phyloP scores from a whole-genome alignment of 1,139 yeast species.

The Sugiyamaella grinbergsii region DNA sequence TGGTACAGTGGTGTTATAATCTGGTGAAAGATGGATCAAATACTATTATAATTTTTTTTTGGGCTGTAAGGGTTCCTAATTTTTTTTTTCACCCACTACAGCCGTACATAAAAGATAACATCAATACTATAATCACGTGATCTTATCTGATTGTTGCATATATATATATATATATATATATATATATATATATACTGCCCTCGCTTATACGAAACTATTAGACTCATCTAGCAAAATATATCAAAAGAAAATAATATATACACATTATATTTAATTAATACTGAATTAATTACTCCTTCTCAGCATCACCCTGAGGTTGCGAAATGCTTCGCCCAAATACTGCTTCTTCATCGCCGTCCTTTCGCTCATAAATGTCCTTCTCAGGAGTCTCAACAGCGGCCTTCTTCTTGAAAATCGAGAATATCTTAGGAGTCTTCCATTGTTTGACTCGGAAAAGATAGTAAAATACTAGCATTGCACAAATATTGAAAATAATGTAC shows the following conservation, averaged over 20 bases:
- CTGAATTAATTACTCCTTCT: background rate
- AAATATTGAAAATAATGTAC: conserved; percentile 56
- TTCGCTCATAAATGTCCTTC: conserved; percentile 25
- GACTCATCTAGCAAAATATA: too few species aligned
- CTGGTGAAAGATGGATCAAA: background rate
- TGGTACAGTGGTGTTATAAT: background rate
- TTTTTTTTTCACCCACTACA: conserved; percentile 3
- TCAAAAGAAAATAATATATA: too few species aligned
- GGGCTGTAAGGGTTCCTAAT: background rate
- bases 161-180: too few species aligned
- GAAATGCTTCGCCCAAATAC: conserved; percentile 10
- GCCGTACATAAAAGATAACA: conserved; percentile 8
- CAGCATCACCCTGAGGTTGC: background rate
- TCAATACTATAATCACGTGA: background rate
- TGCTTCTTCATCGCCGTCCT: conserved; percentile 29
- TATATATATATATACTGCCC: too few species aligned
- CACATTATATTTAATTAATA: too few species aligned
- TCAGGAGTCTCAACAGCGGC: conserved; percentile 18
- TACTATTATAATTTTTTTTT: conserved; percentile 1
- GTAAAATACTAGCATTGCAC: conserved; percentile 49
- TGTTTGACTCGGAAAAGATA: conserved; percentile 44
- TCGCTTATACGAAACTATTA: too few species aligned
- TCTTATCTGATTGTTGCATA: background rate
- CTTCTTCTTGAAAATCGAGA: conserved; percentile 20
- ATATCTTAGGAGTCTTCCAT: conserved; percentile 28